A percentile compares a stretch with the other conserved stretches of the same genome.
phyloP scores from a whole-genome alignment of 768 basidiomycete species.

The Tricholoma saponaceum region DNA sequence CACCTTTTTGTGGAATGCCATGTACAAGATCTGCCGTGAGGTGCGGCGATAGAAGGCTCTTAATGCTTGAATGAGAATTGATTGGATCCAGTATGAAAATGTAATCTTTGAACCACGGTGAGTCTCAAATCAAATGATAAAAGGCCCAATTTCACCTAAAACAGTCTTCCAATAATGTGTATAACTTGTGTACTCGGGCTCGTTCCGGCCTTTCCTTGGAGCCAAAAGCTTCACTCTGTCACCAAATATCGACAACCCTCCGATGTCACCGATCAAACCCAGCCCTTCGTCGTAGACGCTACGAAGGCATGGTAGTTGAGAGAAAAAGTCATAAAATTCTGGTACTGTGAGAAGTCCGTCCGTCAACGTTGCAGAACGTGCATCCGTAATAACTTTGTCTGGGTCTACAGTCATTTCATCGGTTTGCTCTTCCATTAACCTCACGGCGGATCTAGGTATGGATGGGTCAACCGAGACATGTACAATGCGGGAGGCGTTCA shows the following conservation, averaged over 20 bases:
- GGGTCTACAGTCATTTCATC: conserved; percentile 57
- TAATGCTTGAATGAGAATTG: conserved; percentile 30
- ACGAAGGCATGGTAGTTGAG: conserved; percentile 31
- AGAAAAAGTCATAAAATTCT: conserved; percentile 53
- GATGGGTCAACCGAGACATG: conserved; percentile 66
- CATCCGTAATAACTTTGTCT: conserved; percentile 69
- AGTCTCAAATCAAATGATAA: not conserved
- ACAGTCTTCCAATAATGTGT: conserved; percentile 85
- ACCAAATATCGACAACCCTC: conserved; percentile 41
- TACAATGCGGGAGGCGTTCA: conserved; percentile 66
- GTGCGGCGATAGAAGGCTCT: conserved; percentile 62
- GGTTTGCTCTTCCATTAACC: conserved; percentile 32
- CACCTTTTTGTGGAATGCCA: conserved; percentile 75
- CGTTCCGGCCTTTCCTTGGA: conserved; percentile 50
- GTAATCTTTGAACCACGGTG: conserved; percentile 57
- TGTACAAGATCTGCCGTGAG: conserved; percentile 50
- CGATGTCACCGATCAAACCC: conserved; percentile 1
- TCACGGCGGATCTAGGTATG: conserved; percentile 26
- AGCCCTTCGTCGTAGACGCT: conserved; percentile 72
- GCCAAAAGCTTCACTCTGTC: conserved; percentile 36
- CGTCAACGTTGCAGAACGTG: conserved; percentile 48
- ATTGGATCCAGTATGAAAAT: conserved; percentile 69
- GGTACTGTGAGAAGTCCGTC: conserved; percentile 68
- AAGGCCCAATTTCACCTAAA: conserved; percentile 48
- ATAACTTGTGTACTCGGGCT: conserved; percentile 87